Percentiles rank a stretch among this genome's conserved stretches.
These are phyloP conservation scores for Candida tunisiensis DNA, from an alignment of 1,139 yeast genomes.

Conservation along the genomic window DNA sequence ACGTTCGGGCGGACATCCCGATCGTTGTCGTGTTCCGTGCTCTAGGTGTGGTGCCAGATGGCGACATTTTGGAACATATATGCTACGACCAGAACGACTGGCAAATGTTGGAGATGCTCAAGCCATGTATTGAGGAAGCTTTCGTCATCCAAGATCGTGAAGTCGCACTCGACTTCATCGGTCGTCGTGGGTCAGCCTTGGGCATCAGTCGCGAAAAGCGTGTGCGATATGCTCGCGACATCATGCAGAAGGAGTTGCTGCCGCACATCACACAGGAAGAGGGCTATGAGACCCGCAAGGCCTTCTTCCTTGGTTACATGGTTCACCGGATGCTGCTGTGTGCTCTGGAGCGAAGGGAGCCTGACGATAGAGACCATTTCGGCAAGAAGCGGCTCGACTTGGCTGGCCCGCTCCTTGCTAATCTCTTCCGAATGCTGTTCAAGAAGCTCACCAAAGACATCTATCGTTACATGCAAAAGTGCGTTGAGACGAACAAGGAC, in stretches of 20 bases:
- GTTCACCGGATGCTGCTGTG: slow-evolving; percentile 85
- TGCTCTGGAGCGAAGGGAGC: slow-evolving; percentile 94
- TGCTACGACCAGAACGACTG: slow-evolving; percentile 97
- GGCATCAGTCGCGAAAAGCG: slow-evolving; percentile 97
- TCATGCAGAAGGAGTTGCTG: slow-evolving; percentile 83
- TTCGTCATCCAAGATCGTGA: slow-evolving; percentile 96
- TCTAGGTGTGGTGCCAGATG: slow-evolving; percentile 95
- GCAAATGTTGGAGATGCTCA: slow-evolving; percentile 99
- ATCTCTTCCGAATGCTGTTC: slow-evolving; percentile 84
- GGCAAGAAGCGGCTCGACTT: slow-evolving; percentile 96
- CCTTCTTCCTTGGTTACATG: slow-evolving; percentile 95
- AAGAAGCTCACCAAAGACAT: slow-evolving; percentile 89
- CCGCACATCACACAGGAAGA: slow-evolving; percentile 97
- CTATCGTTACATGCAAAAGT: slow-evolving; percentile 95
- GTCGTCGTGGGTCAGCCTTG: slow-evolving; percentile 88
- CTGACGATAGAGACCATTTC: slow-evolving; percentile 98
- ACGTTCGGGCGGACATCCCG: slow-evolving; percentile 91
- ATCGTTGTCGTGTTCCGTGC: slow-evolving; percentile 96
- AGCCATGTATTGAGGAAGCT: slow-evolving; percentile 98
- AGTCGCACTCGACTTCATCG: slow-evolving; percentile 93
- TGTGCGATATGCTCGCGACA: slow-evolving; percentile 94
- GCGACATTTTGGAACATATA: slow-evolving; percentile 94
- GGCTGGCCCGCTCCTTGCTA: slow-evolving; percentile 95
- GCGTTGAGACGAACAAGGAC: slow-evolving; percentile 95
- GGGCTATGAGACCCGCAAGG: slow-evolving; percentile 94